Conservation (phyloP, 208 protist genomes). For the Leishmania braziliensis region DNA sequence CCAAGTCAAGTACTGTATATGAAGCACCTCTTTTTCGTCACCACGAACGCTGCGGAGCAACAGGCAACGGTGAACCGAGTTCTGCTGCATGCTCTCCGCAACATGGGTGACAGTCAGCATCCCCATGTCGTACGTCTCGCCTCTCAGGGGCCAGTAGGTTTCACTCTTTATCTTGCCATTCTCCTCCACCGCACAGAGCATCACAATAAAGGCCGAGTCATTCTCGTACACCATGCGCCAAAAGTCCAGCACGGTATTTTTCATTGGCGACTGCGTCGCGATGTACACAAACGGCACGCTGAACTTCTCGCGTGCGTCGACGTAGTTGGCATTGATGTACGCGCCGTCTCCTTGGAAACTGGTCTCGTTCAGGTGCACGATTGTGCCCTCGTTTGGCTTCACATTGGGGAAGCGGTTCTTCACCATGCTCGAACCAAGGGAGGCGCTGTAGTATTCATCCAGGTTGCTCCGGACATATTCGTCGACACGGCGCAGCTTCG, state of each 20-base stretch:
- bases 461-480: slow-evolving; percentile 62
- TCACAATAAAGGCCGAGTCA: slow-evolving; percentile 77
- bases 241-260: slow-evolving; percentile 85
- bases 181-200: slow-evolving; percentile 77
- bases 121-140: slow-evolving; percentile 51
- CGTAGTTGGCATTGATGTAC: slow-evolving; percentile 93
- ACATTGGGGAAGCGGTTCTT: slow-evolving; percentile 84
- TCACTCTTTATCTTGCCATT: slow-evolving; percentile 79
- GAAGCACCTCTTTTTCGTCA: slow-evolving; percentile 62
- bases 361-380: slow-evolving; percentile 46
- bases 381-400: slow-evolving; percentile 69
- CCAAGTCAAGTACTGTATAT: slow-evolving; percentile 87
- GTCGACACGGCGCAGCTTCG: slow-evolving; percentile 53
- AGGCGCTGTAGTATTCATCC: slow-evolving; percentile 76
- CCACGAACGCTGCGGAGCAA: slow-evolving; percentile 46
- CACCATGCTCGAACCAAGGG: slow-evolving; percentile 58
- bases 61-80: slow-evolving; percentile 60
- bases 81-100: slow-evolving; percentile 42
- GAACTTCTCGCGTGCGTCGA: slow-evolving; percentile 65
- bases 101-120: slow-evolving; percentile 50
- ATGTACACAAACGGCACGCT: slow-evolving; percentile 90
- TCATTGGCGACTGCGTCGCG: slow-evolving; percentile 85
- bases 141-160: slow-evolving; percentile 75
- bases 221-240: slow-evolving; percentile 92
- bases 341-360: slow-evolving; percentile 38